Evolutionary conservation across 108 stramenopile genomes (phyloP).

Genomic region (Skeletonema costatum): DNA sequence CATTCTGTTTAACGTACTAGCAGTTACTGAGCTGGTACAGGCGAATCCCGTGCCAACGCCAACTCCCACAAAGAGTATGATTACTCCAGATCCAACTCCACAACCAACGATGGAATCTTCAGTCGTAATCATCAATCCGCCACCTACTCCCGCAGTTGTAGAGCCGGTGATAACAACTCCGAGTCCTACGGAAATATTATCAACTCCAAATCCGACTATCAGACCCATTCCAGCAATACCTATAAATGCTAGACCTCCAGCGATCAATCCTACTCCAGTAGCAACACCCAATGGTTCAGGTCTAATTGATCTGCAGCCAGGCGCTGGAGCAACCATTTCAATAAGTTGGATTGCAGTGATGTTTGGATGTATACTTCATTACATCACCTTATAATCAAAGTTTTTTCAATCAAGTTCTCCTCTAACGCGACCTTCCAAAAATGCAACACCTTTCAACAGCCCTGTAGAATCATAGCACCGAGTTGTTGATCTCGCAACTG

Average conservation of each 20-base stretch:
- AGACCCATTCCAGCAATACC: not conserved
- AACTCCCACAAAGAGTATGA: not conserved
- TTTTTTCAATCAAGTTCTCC: not conserved
- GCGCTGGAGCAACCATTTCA: not conserved
- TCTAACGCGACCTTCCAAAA: slow-evolving; percentile 5
- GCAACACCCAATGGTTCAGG: not conserved
- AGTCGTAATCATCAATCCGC: not conserved
- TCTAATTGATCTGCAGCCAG: not conserved
- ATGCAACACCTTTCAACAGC: slow-evolving; percentile 24
- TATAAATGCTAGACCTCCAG: not conserved
- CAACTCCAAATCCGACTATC: not conserved
- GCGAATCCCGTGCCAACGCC: not conserved
- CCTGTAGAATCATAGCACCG: slow-evolving; percentile 27
- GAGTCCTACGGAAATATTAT: not conserved
- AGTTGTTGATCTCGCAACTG: slow-evolving; percentile 16
- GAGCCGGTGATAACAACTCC: not conserved
- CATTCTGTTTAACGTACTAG: slow-evolving; percentile 13
- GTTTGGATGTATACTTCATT: not conserved
- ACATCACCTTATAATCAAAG: not conserved
- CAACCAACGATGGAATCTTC: not conserved
- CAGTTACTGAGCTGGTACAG: not conserved
- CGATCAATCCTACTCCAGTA: not conserved
- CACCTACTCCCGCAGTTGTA: not conserved
- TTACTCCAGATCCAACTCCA: not conserved
- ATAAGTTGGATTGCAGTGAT: not conserved